Base-by-base conservation (phyloP, 176 grass and related monocot genomes). In the Carex kokanica region DNA sequence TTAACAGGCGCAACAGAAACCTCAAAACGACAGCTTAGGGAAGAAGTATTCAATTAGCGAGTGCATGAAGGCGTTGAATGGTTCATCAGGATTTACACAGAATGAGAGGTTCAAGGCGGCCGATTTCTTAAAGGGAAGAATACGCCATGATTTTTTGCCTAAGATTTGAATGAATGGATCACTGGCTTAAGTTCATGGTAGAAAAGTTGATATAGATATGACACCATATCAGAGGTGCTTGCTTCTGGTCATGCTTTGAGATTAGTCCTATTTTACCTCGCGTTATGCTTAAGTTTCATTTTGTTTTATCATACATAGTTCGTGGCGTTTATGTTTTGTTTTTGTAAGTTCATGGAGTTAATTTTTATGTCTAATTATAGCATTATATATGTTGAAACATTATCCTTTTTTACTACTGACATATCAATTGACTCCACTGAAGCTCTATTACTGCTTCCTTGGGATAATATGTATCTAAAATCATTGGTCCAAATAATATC, bases 1-100 rank as follows among this genome's bases (percentile, higher is more conserved):
- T n/a, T n/a, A n/a, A n/a, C n/a, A n/a, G n/a, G n/a, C n/a, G n/a
- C n/a, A n/a, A n/a, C n/a, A 73, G 40, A 73, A 73, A 73, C 18
- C n/a, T 51, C 69, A 73, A 24, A 73, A 73, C 0, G n/a, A 73
- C 8, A 49, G 41, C 40, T 49, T 14, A n/a, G 69, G 24, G 41
- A 49, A 68, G 64, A 68, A 73, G 17, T 49, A 49, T 24, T 25
- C 69, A 73, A 51, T 49, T 73, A 73, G 10, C 18, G 40, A 73
- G 40, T 49, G 69, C 69, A 49, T 73, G 69, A 21, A 13, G 69
- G 69, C 41, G 11, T 73, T 73, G 69, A 73, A 73, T 24, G 69
- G 9, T 49, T 49, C 69, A 9, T 51, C 69, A 6, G 36, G 69
- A 47, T 49, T 73, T 73, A 23, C 69, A 49, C 20, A 6, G 20